Evolutionary conservation across 139 green algal species (phyloP).

Genomic region (Chlorella vulgaris): DNA sequence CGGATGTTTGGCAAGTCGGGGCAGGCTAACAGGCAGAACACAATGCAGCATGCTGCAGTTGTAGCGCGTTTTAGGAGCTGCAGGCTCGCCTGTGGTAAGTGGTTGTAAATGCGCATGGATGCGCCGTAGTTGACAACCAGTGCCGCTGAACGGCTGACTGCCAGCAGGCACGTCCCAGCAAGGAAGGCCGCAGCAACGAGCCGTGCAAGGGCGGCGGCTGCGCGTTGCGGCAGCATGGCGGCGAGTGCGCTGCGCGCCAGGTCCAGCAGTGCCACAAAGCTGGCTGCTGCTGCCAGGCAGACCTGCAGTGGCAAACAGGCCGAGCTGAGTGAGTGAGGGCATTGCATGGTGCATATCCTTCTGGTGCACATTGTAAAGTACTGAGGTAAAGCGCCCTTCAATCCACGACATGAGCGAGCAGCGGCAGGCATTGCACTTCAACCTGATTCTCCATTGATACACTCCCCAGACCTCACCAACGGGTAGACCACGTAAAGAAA

Average conservation of each 20-base stretch:
- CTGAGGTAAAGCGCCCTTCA: too few species aligned
- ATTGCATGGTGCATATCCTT: background rate
- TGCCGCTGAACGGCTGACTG: conserved; percentile 40
- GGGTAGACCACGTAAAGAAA: conserved; percentile 84
- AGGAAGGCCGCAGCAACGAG: background rate
- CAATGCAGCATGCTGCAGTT: too few species aligned
- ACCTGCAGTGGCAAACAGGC: conserved; percentile 45
- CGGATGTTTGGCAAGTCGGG: background rate
- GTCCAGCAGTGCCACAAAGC: conserved; percentile 25
- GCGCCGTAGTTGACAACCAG: conserved; percentile 62
- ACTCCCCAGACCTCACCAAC: conserved; percentile 39
- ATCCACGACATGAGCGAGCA: too few species aligned
- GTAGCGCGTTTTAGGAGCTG: too few species aligned
- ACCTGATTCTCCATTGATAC: too few species aligned
- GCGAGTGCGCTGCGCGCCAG: background rate
- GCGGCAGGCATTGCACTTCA: background rate
- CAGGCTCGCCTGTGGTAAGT: conserved; percentile 20
- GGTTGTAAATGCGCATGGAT: conserved; percentile 50
- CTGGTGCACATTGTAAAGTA: too few species aligned
- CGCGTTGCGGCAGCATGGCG: background rate
- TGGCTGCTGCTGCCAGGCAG: conserved; percentile 63
- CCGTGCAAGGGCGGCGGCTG: background rate
- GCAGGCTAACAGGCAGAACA: too few species aligned
- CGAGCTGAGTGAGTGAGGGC: background rate
- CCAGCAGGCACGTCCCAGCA: conserved; percentile 24